Evolutionary conservation across 2,329 filamentous ascomycete species (phyloP), one percentile per base, ranked within the genome.

Genomic region (Botrytis pseudocinerea): DNA sequence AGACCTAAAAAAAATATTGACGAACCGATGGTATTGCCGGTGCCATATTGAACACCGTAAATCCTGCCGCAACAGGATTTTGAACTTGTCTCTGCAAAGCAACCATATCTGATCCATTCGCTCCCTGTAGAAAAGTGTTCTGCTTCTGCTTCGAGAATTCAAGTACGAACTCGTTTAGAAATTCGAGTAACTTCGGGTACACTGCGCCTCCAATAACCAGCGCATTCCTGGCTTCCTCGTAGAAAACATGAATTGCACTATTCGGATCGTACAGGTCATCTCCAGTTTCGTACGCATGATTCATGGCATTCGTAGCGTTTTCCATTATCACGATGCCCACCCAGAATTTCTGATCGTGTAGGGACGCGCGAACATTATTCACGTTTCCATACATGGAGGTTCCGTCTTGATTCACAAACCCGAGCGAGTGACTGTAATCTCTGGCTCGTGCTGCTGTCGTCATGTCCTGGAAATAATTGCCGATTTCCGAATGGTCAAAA

Each of bases 291-390:
- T 75, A 77, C 28, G 76, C 74, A 51, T 73, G 48, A 57, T 77
- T 74, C 75, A 77, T 76, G 4, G 72, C 74, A 18, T 71, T 74
- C 7, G 75, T 76, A 32, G 76, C 75, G 70, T 77, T 76, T 14
- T 70, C 66, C 44, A 73, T 74, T 2, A 75, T 68, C 0, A 77
- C 74, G 57, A 76, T 61, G 3, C 63, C 76, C 14, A 77, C 68
- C 76, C 76, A 77, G 51, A 75, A 76, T 2, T 73, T 69, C 68
- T 77, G 75, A 4, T 73, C 57, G 51, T 75, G 71, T 44, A 77
- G 69, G 8, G 75, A 57, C 9, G 51, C 72, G 51, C 68, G 62
- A 38, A 51, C 60, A n/a, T 68, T 68, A 8, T 63, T 54, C 32
- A 74, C 70, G 18, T 73, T 73, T 14, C 64, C 74, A 57, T 73